Evolutionary conservation across 345 rosid species (phyloP).

Genomic region (Populus deltoides): DNA sequence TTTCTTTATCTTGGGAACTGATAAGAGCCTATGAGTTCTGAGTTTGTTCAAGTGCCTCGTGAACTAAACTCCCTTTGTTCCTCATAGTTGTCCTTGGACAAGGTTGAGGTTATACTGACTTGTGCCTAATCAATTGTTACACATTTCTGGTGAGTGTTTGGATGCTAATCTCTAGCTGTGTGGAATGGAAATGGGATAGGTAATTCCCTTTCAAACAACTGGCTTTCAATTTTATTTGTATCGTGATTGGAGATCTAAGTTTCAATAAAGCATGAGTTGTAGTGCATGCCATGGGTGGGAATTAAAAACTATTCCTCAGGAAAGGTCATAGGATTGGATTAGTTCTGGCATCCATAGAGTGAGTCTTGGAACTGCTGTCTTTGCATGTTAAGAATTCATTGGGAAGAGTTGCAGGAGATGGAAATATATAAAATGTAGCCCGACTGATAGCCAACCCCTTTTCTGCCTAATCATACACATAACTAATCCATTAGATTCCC

Average conservation of each 20-base stretch:
- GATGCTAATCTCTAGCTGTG: not conserved
- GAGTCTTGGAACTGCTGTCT: constrained; percentile 1
- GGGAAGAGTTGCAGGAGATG: constrained; percentile 37
- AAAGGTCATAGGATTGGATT: constrained; percentile 16
- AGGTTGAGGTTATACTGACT: constrained; percentile 4
- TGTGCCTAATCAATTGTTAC: not conserved
- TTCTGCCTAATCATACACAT: constrained; percentile 31
- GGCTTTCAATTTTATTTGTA: constrained; percentile 3
- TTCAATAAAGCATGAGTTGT: constrained; percentile 24
- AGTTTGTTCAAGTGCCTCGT: not conserved
- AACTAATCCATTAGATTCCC: constrained; percentile 17
- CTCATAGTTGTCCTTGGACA: not conserved
- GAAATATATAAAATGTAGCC: constrained; percentile 20
- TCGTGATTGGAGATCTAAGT: constrained; percentile 21
- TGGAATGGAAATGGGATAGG: constrained; percentile 11
- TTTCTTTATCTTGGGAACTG: not conserved
- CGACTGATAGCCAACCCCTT: constrained; percentile 31
- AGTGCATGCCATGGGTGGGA: constrained; percentile 22
- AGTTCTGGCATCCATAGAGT: constrained; percentile 7
- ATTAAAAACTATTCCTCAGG: constrained; percentile 8
- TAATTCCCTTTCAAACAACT: constrained; percentile 12
- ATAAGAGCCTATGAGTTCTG: not conserved
- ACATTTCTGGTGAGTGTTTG: not conserved
- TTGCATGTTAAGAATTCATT: constrained; percentile 17
- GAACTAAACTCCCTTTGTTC: not conserved